phyloP scores from a whole-genome alignment of 768 basidiomycete genomes.

The Naganishia vishniacii region DNA sequence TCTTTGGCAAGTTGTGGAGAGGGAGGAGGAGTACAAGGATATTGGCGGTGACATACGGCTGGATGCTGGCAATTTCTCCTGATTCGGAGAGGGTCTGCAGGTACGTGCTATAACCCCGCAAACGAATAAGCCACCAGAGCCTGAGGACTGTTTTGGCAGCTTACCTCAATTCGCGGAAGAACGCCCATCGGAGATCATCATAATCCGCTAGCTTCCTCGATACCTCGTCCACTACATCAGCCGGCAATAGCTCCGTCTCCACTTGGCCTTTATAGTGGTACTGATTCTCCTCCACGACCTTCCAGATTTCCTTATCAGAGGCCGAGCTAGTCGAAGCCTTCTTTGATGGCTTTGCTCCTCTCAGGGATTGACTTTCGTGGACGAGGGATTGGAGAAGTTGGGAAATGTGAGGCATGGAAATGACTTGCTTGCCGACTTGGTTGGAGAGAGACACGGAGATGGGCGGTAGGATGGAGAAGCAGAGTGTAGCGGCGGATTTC shows the following conservation, averaged over 20 bases:
- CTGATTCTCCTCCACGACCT: constrained; percentile 34
- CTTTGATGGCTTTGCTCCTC: constrained; percentile 32
- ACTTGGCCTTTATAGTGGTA: constrained; percentile 26
- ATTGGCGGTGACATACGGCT: constrained; percentile 17
- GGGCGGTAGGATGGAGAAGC: constrained; percentile 35
- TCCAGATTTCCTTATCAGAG: constrained; percentile 27
- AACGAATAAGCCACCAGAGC: neutral
- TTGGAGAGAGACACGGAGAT: constrained; percentile 33
- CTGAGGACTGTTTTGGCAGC: constrained; percentile 2
- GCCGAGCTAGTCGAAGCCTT: constrained; percentile 1
- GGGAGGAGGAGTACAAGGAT: constrained; percentile 38
- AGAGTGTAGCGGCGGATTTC: constrained; percentile 38
- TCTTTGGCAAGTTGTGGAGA: constrained; percentile 42
- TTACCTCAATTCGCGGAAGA: constrained; percentile 46
- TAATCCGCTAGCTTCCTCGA: constrained; percentile 44
- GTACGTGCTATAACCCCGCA: neutral
- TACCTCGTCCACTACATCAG: constrained; percentile 39
- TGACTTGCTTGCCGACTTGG: constrained; percentile 25
- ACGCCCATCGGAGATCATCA: constrained; percentile 46
- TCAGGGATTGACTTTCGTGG: constrained; percentile 29
- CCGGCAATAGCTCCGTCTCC: constrained; percentile 34
- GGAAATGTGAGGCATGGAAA: constrained; percentile 38
- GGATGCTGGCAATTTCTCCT: neutral
- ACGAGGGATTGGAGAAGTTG: constrained; percentile 23
- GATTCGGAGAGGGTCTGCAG: constrained; percentile 5